Base-by-base conservation (phyloP, 2,329 filamentous ascomycete species). In the Colletotrichum sojae region DNA sequence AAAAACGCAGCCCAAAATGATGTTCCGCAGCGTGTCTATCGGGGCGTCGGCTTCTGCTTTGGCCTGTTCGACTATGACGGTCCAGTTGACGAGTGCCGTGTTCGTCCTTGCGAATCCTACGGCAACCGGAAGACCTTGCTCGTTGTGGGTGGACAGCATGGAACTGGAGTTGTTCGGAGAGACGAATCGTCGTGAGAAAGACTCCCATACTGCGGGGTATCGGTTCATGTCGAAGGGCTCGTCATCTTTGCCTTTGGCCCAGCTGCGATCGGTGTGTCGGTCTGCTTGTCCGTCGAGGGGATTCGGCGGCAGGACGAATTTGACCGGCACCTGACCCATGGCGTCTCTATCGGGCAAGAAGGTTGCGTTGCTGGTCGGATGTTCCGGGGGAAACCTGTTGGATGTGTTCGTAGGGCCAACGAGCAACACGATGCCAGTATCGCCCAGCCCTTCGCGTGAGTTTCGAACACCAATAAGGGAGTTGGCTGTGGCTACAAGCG, bases 1-100 rank as follows among this genome's bases (percentile, higher is more conserved):
- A 77, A 97, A 97, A 0, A 97, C 92, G 70, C 94, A 97, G 5
- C 90, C 93, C 2, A 97, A 80, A 2, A 98, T 87, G 58, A 97
- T 93, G 55, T 91, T 90, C 20, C 93, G 89, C n/a, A 97, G 84
- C 20, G 89, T 90, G 31, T 84, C 81, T 66, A 97, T 94, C 0
- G 94, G 92, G 8, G 85, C 84, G 81, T 92, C 94, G 0, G 94
- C 93, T 79, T 97, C 94, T 22, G 78, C 78, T 71, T 89, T 89
- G 2, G 89, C 84, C 78, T 96, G 91, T 77, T 97, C 95, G 1
- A 97, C 88, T 2, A 97, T 75, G 4, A 98, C 82, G 5, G 93
- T 90, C 95, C 95, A 98, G 75, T 95, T 89, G 8, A 93, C 93
- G 60, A 97, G 81, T 0, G 81, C 77, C 5, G 86, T 93, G 61